Evolutionary conservation across 1,139 yeast genomes (phyloP).

Genomic region (Debaryomyces singareniensis): DNA sequence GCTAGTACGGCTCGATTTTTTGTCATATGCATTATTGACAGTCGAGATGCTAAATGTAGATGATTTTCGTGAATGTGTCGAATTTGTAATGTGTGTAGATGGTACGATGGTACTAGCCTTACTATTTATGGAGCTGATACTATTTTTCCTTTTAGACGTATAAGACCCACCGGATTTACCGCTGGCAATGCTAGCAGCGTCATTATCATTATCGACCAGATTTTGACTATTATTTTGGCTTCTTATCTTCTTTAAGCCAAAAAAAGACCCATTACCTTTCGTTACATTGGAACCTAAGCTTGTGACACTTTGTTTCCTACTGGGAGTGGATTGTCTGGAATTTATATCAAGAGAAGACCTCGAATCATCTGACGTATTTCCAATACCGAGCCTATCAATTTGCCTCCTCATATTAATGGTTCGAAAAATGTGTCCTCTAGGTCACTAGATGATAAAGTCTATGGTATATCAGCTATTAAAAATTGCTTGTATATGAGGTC

Average conservation of each 20-base stretch:
- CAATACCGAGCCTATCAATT: neutral
- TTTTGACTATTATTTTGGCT: slow-evolving; percentile 13
- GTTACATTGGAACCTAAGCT: slow-evolving; percentile 9
- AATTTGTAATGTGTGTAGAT: slow-evolving; percentile 22
- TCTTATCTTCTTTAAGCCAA: slow-evolving; percentile 27
- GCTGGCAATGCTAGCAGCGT: slow-evolving; percentile 26
- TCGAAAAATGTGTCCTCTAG: neutral
- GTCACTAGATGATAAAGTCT: too few species aligned
- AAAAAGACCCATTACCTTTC: slow-evolving; percentile 35
- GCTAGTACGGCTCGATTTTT: slow-evolving; percentile 13
- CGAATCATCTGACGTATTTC: neutral
- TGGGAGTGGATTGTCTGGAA: neutral
- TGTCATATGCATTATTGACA: slow-evolving; percentile 25
- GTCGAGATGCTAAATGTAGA: slow-evolving; percentile 33
- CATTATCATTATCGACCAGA: slow-evolving; percentile 15
- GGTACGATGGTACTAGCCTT: slow-evolving; percentile 49
- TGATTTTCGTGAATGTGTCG: slow-evolving; percentile 35
- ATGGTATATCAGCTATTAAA: too few species aligned
- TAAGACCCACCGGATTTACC: slow-evolving; percentile 13
- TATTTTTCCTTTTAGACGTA: slow-evolving; percentile 3
- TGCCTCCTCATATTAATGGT: neutral
- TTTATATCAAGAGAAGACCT: neutral
- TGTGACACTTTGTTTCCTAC: neutral
- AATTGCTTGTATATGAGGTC: too few species aligned
- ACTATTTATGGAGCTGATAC: slow-evolving; percentile 35